Evolutionary conservation across 2,329 filamentous ascomycete species (phyloP).

Genomic region (Xenoacremonium recifei): DNA sequence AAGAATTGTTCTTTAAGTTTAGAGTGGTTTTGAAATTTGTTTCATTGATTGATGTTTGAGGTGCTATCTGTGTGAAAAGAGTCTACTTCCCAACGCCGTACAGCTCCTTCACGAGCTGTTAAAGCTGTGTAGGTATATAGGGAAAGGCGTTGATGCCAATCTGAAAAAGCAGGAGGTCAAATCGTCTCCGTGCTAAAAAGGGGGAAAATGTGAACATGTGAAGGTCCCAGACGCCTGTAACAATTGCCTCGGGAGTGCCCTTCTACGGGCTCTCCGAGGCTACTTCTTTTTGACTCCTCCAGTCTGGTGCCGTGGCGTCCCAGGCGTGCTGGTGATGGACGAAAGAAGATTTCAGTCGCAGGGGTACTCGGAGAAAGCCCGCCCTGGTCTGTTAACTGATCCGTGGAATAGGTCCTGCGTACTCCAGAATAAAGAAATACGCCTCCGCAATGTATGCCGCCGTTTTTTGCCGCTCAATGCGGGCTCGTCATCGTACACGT

Average conservation of each 20-base stretch:
- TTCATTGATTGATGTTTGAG: slow-evolving; percentile 11
- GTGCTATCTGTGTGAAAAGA: slow-evolving; percentile 16
- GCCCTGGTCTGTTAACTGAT: not conserved
- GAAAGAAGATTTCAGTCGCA: slow-evolving; percentile 6
- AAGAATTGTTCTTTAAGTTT: not conserved
- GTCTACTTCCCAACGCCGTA: slow-evolving; percentile 19
- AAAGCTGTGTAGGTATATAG: slow-evolving; percentile 17
- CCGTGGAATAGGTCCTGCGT: slow-evolving; percentile 7
- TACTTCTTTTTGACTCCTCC: slow-evolving; percentile 7
- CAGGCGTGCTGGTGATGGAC: slow-evolving; percentile 3
- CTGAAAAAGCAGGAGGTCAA: slow-evolving; percentile 14
- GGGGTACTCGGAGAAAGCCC: not conserved
- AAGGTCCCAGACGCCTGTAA: too few relatives aligned
- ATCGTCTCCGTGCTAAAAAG: slow-evolving; percentile 18
- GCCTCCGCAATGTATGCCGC: slow-evolving; percentile 8
- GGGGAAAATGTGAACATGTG: slow-evolving; percentile 14
- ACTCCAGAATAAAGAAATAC: slow-evolving; percentile 8
- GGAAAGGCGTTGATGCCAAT: slow-evolving; percentile 20
- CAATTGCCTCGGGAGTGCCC: slow-evolving; percentile 8
- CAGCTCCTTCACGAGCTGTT: slow-evolving; percentile 24
- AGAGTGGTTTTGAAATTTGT: slow-evolving; percentile 13
- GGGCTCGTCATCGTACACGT: slow-evolving; percentile 19
- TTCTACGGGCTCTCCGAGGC: slow-evolving; percentile 6
- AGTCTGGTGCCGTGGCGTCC: slow-evolving; percentile 12
- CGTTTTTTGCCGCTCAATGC: slow-evolving; percentile 11